Base-by-base conservation (phyloP, 345 rosid genomes). In the Bruguiera parviflora region DNA sequence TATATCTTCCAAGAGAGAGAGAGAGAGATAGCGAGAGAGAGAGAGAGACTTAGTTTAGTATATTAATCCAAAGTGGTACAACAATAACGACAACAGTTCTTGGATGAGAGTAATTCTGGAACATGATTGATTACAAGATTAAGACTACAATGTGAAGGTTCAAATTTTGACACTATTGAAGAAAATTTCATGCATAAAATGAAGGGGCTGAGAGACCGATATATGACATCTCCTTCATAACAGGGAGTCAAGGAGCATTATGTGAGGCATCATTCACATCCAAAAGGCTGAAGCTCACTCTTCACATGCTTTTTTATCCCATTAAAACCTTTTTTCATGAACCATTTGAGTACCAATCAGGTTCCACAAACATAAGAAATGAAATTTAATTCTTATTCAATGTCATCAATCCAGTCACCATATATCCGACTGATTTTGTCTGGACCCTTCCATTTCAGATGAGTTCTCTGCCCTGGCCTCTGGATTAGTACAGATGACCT, bases 381-480 rank as follows among this genome's bases (percentile, higher is more conserved):
- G 57, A 57, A 51, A 51, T 65, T 13, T 29, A 10, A 21, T 56
- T 24, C 52, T 78, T 84, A 91, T 80, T 91, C 97, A 15, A 88
- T 64, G 56, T 92, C 99, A 60, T 95, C 97, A 24, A 95, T 88
- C 99, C 99, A 95, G 79, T 95, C 99, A 61, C 99, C 99, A 21
- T 95, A 94, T 86, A 95, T 95, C 83, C 96, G 78, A 83, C 96
- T 95, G 75, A 90, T 92, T 83, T 86, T 95, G 39, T 87, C 96
- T 0, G 99, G 99, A 63, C 99, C 99, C 73, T 92, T 95, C 99
- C 99, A 95, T 73, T 92, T 95, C 70, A 89, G 89, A 77, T 81
- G 89, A 68, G 90, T 70, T 77, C 96, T 88, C 64, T 89, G 96
- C 57, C 96, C 96, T 6, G 97, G 83, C 81, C 87, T 84, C 70